Conservation (phyloP, 495 filamentous ascomycete genomes). For the Penicillium cataractarum region DNA sequence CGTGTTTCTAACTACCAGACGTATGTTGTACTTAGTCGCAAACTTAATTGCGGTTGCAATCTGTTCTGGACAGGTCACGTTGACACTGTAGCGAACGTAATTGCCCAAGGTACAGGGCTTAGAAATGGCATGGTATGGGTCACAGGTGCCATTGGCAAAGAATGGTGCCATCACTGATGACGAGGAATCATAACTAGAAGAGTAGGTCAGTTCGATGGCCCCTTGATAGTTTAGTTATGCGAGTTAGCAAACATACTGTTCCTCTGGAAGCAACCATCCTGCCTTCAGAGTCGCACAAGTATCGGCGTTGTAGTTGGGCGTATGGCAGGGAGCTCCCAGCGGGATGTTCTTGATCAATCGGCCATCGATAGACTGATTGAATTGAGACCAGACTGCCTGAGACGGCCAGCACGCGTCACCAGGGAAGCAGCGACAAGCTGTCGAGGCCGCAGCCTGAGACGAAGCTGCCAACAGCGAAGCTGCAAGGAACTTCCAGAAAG, state of each 20-base stretch:
- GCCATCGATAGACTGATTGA: constrained; percentile 45
- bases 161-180: constrained; percentile 36
- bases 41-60: constrained; percentile 43
- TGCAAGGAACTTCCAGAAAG: constrained; percentile 5
- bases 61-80: constrained; percentile 31
- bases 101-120: constrained; percentile 57
- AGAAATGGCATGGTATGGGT: constrained; percentile 30
- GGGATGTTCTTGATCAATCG: constrained; percentile 43
- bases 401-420: constrained; percentile 48
- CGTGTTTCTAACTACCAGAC: constrained; percentile 65
- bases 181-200: constrained; percentile 22
- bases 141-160: constrained; percentile 49
- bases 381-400: constrained; percentile 31
- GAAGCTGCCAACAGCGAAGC: constrained; percentile 16
- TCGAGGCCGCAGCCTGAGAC: constrained; percentile 6
- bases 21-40: constrained; percentile 56
- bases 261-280: constrained; percentile 27
- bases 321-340: constrained; percentile 45
- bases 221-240: neutral
- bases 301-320: constrained; percentile 27
- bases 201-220: neutral
- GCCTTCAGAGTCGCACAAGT: constrained; percentile 26
- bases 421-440: constrained; percentile 18
- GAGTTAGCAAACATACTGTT: constrained; percentile 21
- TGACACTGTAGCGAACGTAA: constrained; percentile 52